phyloP scores from a whole-genome alignment of 1,284 basidiomycete species.

The Rhodotorula sp. region DNA sequence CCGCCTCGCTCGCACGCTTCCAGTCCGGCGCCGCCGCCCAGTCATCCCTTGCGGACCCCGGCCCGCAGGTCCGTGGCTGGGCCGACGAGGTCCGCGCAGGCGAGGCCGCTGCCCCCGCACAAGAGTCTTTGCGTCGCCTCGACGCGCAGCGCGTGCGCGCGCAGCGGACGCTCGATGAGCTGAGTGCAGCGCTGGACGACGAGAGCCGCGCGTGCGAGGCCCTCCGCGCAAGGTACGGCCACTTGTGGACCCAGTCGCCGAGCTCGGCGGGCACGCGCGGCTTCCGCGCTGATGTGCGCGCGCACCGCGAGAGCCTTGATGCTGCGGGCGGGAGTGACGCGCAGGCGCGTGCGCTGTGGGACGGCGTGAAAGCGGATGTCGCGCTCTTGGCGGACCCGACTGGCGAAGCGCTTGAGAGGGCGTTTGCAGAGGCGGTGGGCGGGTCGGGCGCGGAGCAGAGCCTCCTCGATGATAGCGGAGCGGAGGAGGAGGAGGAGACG shows the following conservation, averaged over 20 bases:
- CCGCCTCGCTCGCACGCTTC: slow-evolving; percentile 73
- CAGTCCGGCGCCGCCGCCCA: slow-evolving; percentile 72
- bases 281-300: slow-evolving; percentile 76
- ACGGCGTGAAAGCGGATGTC: slow-evolving; percentile 68
- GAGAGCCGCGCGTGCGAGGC: slow-evolving; percentile 54
- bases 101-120: slow-evolving; percentile 66
- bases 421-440: slow-evolving; percentile 63
- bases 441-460: slow-evolving; percentile 35
- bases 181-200: slow-evolving; percentile 51
- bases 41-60: slow-evolving; percentile 60
- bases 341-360: slow-evolving; percentile 76
- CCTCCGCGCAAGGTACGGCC: slow-evolving; percentile 71
- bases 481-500: slow-evolving; percentile 61
- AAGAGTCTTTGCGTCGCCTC: slow-evolving; percentile 62
- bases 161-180: slow-evolving; percentile 31
- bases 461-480: slow-evolving; percentile 60
- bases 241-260: slow-evolving; percentile 87
- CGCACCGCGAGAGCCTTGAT: slow-evolving; percentile 71
- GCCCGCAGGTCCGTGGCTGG: slow-evolving; percentile 72
- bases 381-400: slow-evolving; percentile 61
- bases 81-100: slow-evolving; percentile 70
- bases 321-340: slow-evolving; percentile 77
- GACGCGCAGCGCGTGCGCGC: slow-evolving; percentile 42
- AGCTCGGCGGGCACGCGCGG: slow-evolving; percentile 71
- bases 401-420: slow-evolving; percentile 64